These are phyloP conservation scores for Solanum piurae DNA, from an alignment of 257 asterid species.

Conservation along the genomic window DNA sequence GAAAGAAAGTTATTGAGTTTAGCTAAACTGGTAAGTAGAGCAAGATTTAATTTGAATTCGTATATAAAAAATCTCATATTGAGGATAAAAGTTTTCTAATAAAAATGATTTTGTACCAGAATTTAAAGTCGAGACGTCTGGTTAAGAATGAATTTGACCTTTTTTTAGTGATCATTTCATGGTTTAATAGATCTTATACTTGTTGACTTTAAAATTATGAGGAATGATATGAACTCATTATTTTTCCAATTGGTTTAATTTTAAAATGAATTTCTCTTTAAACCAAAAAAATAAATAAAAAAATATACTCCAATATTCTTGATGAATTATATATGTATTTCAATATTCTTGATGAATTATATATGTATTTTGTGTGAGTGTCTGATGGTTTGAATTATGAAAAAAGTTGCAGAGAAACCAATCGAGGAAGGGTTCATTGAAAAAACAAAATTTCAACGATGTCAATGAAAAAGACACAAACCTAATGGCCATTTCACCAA, in stretches of 20 bases:
- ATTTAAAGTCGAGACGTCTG: background rate
- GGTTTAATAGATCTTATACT: background rate
- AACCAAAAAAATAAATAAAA: background rate
- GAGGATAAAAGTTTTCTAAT: background rate
- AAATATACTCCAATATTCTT: background rate
- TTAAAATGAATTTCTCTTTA: background rate
- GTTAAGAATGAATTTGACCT: background rate
- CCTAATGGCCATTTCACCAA: slow-evolving; percentile 32
- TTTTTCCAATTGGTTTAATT: background rate
- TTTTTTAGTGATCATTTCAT: background rate
- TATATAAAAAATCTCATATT: background rate
- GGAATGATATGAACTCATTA: background rate
- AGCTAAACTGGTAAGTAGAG: background rate
- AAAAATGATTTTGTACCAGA: background rate
- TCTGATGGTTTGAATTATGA: slow-evolving; percentile 1
- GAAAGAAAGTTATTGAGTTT: background rate
- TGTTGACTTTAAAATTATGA: background rate
- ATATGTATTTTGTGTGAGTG: background rate
- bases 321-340: background rate
- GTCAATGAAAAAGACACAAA: slow-evolving; percentile 26
- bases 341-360: background rate
- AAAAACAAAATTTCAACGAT: slow-evolving; percentile 15
- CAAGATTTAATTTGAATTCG: background rate
- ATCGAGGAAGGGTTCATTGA: slow-evolving; percentile 51
- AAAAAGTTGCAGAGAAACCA: slow-evolving; percentile 65